Percentiles rank a stretch among this genome's conserved stretches.
phyloP scores from a whole-genome alignment of 768 basidiomycete genomes.

The Rickenella mellea region DNA sequence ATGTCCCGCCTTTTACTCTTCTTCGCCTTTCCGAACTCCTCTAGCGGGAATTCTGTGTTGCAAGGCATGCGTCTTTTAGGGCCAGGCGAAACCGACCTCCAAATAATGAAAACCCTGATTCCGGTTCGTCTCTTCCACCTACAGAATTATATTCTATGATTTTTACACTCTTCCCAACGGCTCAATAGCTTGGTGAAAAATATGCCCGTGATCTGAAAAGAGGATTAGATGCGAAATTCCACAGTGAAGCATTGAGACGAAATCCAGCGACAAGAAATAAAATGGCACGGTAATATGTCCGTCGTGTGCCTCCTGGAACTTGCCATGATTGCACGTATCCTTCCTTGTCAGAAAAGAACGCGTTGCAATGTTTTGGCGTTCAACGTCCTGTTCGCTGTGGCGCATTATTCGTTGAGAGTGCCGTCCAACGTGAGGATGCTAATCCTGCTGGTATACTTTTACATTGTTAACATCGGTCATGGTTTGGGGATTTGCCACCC shows the following conservation, averaged over 20 bases:
- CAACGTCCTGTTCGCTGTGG: no score
- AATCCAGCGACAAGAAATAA: no score
- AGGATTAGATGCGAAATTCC: conserved; percentile 54
- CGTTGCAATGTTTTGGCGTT: no score
- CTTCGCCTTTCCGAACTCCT: conserved; percentile 48
- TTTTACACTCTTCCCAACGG: background rate
- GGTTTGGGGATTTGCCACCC: no score
- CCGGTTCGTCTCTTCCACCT: conserved; percentile 46
- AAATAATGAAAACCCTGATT: conserved; percentile 41
- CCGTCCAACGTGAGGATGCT: no score
- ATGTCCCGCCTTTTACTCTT: conserved; percentile 51
- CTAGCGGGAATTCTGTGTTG: conserved; percentile 27
- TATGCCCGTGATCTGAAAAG: conserved; percentile 49
- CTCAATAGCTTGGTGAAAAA: conserved; percentile 51
- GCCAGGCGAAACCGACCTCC: conserved; percentile 42
- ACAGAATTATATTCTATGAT: conserved; percentile 22
- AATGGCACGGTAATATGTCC: no score
- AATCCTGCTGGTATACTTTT: no score
- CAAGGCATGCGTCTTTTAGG: conserved; percentile 63
- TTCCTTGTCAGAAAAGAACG: no score
- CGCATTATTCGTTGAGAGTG: no score
- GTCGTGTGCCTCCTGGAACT: no score
- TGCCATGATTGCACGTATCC: no score
- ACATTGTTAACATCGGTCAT: no score
- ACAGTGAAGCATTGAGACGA: conserved; percentile 51